A percentile compares a stretch with the other conserved stretches of the same genome.
These are phyloP conservation scores for Piedraia hortae DNA, from an alignment of 2,329 filamentous ascomycete species.

Conservation along the genomic window DNA sequence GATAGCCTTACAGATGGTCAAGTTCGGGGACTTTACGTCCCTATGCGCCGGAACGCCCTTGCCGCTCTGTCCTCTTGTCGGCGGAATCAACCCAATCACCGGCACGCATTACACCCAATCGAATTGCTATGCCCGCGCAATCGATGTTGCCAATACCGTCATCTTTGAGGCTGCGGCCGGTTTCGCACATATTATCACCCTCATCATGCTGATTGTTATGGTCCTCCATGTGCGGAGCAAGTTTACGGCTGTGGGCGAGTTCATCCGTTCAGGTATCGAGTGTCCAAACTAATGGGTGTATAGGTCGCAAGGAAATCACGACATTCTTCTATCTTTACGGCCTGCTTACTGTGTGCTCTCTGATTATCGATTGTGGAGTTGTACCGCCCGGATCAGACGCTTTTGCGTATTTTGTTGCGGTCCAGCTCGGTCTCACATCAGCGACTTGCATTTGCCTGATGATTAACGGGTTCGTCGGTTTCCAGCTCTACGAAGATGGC, in stretches of 20 bases:
- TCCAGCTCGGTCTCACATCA: conserved; percentile 61
- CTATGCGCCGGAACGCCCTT: conserved; percentile 69
- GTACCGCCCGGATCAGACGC: conserved; percentile 53
- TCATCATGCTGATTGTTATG: conserved; percentile 91
- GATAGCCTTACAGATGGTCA: no score
- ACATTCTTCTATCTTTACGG: conserved; percentile 96
- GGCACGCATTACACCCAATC: conserved; percentile 48
- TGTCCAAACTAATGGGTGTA: not conserved
- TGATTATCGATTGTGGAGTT: conserved; percentile 79
- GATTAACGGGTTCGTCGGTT: conserved; percentile 95
- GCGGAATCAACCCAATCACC: conserved; percentile 40
- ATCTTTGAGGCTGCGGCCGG: conserved; percentile 86
- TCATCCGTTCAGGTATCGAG: not conserved
- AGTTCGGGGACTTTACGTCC: conserved; percentile 69
- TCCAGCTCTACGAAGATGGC: conserved; percentile 93
- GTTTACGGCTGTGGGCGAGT: conserved; percentile 60
- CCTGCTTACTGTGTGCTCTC: conserved; percentile 61
- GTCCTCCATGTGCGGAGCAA: conserved; percentile 89
- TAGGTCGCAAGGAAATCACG: conserved; percentile 42
- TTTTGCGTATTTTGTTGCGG: conserved; percentile 76
- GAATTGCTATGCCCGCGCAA: conserved; percentile 76
- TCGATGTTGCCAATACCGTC: conserved; percentile 91
- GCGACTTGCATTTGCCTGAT: conserved; percentile 69
- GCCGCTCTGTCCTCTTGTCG: conserved; percentile 67
- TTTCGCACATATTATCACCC: conserved; percentile 71